A percentile compares a stretch with the other conserved stretches of the same genome.
phyloP scores from a whole-genome alignment of 176 grass and related monocot species.

The Bothriochloa decipiens region DNA sequence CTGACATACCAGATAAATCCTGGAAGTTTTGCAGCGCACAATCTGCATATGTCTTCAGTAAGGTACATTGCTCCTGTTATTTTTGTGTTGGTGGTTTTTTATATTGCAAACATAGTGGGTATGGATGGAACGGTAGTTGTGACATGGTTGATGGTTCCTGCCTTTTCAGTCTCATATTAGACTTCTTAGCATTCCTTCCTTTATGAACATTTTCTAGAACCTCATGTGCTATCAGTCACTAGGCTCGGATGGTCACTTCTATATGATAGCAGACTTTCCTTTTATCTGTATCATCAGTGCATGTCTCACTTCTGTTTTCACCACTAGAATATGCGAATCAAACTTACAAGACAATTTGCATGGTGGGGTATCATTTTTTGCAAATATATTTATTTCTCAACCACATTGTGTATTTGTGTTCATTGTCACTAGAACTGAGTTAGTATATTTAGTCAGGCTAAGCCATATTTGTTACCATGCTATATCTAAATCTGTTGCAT shows the following conservation, averaged over 20 bases:
- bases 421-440: background rate
- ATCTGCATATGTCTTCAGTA: background rate
- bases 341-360: background rate
- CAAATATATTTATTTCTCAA: background rate
- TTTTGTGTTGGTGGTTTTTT: slow-evolving; percentile 26
- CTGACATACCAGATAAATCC: slow-evolving; percentile 20
- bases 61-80: slow-evolving; percentile 10
- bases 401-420: background rate
- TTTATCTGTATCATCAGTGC: background rate
- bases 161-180: background rate
- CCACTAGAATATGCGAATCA: background rate
- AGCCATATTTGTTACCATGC: background rate
- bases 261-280: background rate
- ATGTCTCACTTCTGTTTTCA: background rate
- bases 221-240: background rate
- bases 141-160: slow-evolving; percentile 14
- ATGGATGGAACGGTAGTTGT: background rate
- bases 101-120: slow-evolving; percentile 5
- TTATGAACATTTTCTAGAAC: slow-evolving; percentile 25
- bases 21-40: slow-evolving; percentile 20
- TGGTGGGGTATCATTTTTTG: background rate
- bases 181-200: slow-evolving; percentile 12
- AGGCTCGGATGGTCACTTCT: slow-evolving; percentile 13
- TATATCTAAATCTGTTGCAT: background rate
- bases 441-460: background rate